Percentiles rank a stretch among this genome's conserved stretches.
These are phyloP conservation scores for Cicer chorassanicum DNA, from an alignment of 306 rosid species.

Conservation along the genomic window DNA sequence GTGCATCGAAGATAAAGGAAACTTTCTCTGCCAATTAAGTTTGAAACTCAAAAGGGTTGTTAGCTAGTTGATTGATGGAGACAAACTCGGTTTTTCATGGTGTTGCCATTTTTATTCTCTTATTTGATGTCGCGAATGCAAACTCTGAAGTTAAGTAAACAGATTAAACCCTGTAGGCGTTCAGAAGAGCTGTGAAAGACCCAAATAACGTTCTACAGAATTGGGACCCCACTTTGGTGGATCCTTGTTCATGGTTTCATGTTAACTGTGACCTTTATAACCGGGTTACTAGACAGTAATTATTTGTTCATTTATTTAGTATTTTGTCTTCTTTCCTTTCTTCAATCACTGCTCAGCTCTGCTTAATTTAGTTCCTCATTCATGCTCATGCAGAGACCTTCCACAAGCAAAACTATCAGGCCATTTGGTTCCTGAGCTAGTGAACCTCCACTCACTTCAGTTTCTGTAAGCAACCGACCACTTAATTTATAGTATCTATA, in stretches of 20 bases:
- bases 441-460: slow-evolving; percentile 72
- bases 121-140: slow-evolving; percentile 49
- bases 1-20: too few species aligned
- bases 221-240: slow-evolving; percentile 91
- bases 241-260: slow-evolving; percentile 96
- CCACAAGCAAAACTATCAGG: slow-evolving; percentile 87
- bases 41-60: not conserved
- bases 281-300: slow-evolving; percentile 74
- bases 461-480: slow-evolving; percentile 63
- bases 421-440: slow-evolving; percentile 69
- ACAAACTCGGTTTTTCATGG: slow-evolving; percentile 44
- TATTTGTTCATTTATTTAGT: not conserved
- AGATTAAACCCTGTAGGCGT: slow-evolving; percentile 82
- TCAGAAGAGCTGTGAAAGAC: slow-evolving; percentile 76
- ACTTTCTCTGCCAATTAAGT: not conserved
- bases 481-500: too few species aligned
- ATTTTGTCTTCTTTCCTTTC: not conserved
- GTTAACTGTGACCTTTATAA: slow-evolving; percentile 72
- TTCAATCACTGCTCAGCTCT: not conserved
- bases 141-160: slow-evolving; percentile 74
- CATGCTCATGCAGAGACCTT: slow-evolving; percentile 64
- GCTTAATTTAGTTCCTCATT: not conserved
- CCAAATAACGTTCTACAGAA: slow-evolving; percentile 71
- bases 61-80: slow-evolving; percentile 47
- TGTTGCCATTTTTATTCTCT: slow-evolving; percentile 44